These are phyloP conservation scores for Dothiorella sarmentorum DNA, from an alignment of 2,329 filamentous ascomycete genomes.

Conservation along the genomic window DNA sequence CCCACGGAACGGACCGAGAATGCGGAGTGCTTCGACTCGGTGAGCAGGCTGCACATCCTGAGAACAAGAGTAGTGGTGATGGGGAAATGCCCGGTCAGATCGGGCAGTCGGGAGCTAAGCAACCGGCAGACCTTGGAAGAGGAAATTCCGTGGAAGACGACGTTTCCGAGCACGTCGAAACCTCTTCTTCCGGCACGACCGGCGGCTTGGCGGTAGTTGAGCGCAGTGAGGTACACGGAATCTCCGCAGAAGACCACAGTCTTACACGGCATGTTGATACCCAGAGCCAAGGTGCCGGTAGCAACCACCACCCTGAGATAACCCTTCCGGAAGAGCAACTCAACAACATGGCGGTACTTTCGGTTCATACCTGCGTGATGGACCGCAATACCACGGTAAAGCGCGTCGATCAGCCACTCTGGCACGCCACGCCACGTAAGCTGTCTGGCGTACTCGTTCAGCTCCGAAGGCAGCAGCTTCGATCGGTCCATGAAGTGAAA, in stretches of 20 bases:
- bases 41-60: slow-evolving; percentile 63
- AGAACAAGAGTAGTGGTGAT: slow-evolving; percentile 71
- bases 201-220: slow-evolving; percentile 73
- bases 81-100: slow-evolving; percentile 74
- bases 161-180: slow-evolving; percentile 76
- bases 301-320: slow-evolving; percentile 69
- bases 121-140: slow-evolving; percentile 62
- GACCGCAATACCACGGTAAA: slow-evolving; percentile 68
- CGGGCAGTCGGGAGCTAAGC: slow-evolving; percentile 69
- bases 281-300: slow-evolving; percentile 71
- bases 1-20: slow-evolving; percentile 63
- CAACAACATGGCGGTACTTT: slow-evolving; percentile 68
- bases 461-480: slow-evolving; percentile 56
- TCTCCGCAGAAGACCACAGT: slow-evolving; percentile 76
- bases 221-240: slow-evolving; percentile 66
- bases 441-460: slow-evolving; percentile 53
- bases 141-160: slow-evolving; percentile 69
- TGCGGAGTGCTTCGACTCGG: slow-evolving; percentile 61
- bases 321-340: slow-evolving; percentile 71
- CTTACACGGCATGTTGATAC: slow-evolving; percentile 79
- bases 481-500: slow-evolving; percentile 66
- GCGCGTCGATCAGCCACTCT: slow-evolving; percentile 55
- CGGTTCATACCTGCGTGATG: slow-evolving; percentile 80
- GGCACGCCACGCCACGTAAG: slow-evolving; percentile 52
- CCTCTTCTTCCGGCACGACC: slow-evolving; percentile 76